phyloP scores from a whole-genome alignment of 352 stramenopile species.

The Globisporangium okanoganense region DNA sequence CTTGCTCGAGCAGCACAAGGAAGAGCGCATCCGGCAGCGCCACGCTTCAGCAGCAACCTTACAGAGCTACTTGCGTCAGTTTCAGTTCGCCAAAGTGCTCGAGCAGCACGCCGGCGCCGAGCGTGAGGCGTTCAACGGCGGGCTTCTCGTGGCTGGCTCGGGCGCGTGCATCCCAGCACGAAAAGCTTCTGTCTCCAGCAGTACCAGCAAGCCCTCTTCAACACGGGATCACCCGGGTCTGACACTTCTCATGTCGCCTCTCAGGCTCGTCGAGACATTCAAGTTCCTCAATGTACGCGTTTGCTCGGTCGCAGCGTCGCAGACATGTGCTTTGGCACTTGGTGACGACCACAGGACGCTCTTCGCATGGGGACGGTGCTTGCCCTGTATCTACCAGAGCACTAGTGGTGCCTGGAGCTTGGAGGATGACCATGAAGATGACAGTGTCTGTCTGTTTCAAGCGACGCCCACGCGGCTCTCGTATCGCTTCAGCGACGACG shows the following conservation, averaged over 20 bases:
- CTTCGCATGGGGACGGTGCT: conserved; percentile 48
- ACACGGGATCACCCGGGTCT: conserved; percentile 9
- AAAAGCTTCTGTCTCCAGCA: neutral
- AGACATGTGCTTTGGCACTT: conserved; percentile 44
- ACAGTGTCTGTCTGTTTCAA: conserved; percentile 12
- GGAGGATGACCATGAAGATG: conserved; percentile 2
- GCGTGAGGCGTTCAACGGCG: conserved; percentile 49
- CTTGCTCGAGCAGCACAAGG: conserved; percentile 22
- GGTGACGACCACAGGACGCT: conserved; percentile 37
- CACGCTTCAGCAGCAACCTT: conserved; percentile 42
- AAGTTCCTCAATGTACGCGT: conserved; percentile 38
- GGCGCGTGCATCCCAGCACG: conserved; percentile 27
- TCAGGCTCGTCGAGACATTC: conserved; percentile 46
- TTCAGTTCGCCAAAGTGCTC: conserved; percentile 42
- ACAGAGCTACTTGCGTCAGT: conserved; percentile 50
- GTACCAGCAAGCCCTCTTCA: neutral
- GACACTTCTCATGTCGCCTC: conserved; percentile 5
- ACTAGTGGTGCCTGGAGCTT: neutral
- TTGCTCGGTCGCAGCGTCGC: conserved; percentile 26
- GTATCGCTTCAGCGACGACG: conserved; percentile 21
- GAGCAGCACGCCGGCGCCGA: conserved; percentile 51
- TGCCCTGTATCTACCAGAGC: conserved; percentile 34
- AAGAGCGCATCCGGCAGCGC: conserved; percentile 26
- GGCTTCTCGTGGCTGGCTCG: conserved; percentile 42
- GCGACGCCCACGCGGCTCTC: conserved; percentile 24